A percentile compares a stretch with the other conserved stretches of the same genome.
These are phyloP conservation scores for Apiospora kogelbergensis DNA, from an alignment of 2,329 filamentous ascomycete species.

Conservation along the genomic window DNA sequence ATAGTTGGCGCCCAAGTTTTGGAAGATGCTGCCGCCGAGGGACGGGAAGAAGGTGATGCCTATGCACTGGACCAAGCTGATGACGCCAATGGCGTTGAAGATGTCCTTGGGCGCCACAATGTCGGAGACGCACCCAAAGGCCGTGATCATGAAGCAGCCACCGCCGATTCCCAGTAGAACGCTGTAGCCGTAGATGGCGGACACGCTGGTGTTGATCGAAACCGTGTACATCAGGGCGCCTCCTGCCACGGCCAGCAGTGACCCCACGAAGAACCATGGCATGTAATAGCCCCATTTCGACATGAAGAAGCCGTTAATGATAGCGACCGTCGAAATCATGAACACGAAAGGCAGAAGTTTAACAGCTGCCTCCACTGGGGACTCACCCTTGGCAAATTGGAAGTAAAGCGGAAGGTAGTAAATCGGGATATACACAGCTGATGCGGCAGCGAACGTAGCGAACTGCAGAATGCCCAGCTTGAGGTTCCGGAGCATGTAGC, in stretches of 20 bases:
- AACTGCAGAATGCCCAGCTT: conserved; percentile 36
- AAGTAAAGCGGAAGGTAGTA: conserved; percentile 54
- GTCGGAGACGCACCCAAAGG: background rate
- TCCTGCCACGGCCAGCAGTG: conserved; percentile 34
- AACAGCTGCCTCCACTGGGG: conserved; percentile 35
- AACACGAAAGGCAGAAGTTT: conserved; percentile 40
- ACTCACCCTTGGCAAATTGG: conserved; percentile 44
- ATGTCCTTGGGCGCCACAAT: background rate
- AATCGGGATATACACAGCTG: conserved; percentile 25
- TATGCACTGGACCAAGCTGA: background rate
- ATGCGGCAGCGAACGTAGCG: conserved; percentile 32
- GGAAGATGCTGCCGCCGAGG: background rate
- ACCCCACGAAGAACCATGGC: conserved; percentile 39
- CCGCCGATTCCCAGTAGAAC: background rate
- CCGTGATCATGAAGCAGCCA: background rate
- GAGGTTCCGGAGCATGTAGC: conserved; percentile 35
- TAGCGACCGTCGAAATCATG: conserved; percentile 31
- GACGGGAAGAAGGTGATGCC: background rate
- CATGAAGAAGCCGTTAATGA: conserved; percentile 36
- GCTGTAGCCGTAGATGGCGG: background rate
- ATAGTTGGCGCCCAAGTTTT: background rate
- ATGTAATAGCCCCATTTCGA: conserved; percentile 36
- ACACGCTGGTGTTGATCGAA: background rate
- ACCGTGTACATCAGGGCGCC: conserved; percentile 29
- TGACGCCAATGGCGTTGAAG: background rate